phyloP scores from a whole-genome alignment of 768 basidiomycete genomes.

The Mycena vitilis region DNA sequence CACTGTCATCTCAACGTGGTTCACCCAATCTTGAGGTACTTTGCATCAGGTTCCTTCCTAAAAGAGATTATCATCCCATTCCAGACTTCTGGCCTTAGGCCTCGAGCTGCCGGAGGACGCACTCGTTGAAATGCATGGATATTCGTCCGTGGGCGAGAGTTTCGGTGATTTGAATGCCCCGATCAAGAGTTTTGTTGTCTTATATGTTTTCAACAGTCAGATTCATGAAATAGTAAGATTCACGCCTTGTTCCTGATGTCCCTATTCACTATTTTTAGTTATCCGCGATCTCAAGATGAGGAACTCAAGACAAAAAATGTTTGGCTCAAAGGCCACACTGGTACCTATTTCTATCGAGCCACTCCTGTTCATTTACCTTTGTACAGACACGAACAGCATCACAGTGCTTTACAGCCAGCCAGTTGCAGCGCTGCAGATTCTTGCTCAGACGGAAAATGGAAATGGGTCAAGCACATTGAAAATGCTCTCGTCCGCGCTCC shows the following conservation, averaged over 20 bases:
- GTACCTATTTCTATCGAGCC: constrained; percentile 43
- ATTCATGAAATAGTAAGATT: constrained; percentile 42
- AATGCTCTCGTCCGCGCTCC: constrained; percentile 60
- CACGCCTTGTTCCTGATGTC: too few relatives aligned
- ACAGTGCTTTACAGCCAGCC: constrained; percentile 74
- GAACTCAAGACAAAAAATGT: constrained; percentile 64
- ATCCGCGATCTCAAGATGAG: constrained; percentile 62
- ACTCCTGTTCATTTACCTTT: not conserved
- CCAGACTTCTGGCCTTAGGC: constrained; percentile 59
- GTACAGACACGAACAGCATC: constrained; percentile 62
- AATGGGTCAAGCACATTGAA: constrained; percentile 68
- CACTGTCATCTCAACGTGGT: constrained; percentile 66
- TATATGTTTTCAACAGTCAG: constrained; percentile 52
- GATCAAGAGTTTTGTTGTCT: not conserved
- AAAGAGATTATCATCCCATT: not conserved
- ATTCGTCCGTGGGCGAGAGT: constrained; percentile 54
- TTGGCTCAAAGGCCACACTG: constrained; percentile 72
- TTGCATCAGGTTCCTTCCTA: not conserved
- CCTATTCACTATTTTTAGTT: too few relatives aligned
- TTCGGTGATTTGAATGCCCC: constrained; percentile 46
- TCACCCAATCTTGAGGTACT: constrained; percentile 58
- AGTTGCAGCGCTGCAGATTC: constrained; percentile 67
- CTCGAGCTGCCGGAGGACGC: constrained; percentile 67
- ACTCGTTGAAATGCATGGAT: constrained; percentile 59
- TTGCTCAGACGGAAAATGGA: constrained; percentile 65